These are phyloP conservation scores for Heliamphora pulchella DNA, from an alignment of 179 eudicot genomes.

Conservation along the genomic window DNA sequence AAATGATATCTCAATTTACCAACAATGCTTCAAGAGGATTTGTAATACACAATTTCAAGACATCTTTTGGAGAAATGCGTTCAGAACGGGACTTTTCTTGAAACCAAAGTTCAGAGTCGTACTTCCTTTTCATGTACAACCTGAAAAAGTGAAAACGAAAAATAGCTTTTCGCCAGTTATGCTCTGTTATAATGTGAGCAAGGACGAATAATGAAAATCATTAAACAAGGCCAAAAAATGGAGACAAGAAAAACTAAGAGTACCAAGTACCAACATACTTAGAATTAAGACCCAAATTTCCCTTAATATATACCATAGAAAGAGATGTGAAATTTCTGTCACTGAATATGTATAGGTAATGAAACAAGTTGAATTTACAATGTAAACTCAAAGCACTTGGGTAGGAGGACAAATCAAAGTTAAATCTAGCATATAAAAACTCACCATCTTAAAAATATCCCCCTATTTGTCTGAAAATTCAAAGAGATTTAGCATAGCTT, in stretches of 20 bases:
- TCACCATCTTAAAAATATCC: neutral
- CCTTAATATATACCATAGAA: neutral
- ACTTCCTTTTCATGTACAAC: slow-evolving; percentile 58
- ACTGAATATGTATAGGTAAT: neutral
- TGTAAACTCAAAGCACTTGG: neutral
- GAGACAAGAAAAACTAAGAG: neutral
- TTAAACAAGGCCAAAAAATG: neutral
- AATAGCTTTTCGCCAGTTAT: neutral
- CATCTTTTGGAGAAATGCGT: slow-evolving; percentile 63
- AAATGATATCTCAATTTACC: slow-evolving; percentile 37
- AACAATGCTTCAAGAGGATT: slow-evolving; percentile 51
- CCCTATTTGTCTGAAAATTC: neutral
- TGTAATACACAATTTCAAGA: slow-evolving; percentile 50
- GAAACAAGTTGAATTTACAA: neutral
- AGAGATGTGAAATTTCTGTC: neutral
- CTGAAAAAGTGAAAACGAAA: slow-evolving; percentile 33
- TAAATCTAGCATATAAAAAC: neutral
- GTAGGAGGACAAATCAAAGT: neutral
- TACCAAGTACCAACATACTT: neutral
- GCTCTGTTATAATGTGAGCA: neutral
- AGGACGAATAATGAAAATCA: neutral
- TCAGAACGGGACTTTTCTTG: slow-evolving; percentile 44
- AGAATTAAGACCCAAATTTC: neutral
- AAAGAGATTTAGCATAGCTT: neutral
- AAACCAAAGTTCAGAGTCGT: slow-evolving; percentile 64